phyloP scores from a whole-genome alignment of 1,284 basidiomycete species.

The Moesziomyces antarcticus region DNA sequence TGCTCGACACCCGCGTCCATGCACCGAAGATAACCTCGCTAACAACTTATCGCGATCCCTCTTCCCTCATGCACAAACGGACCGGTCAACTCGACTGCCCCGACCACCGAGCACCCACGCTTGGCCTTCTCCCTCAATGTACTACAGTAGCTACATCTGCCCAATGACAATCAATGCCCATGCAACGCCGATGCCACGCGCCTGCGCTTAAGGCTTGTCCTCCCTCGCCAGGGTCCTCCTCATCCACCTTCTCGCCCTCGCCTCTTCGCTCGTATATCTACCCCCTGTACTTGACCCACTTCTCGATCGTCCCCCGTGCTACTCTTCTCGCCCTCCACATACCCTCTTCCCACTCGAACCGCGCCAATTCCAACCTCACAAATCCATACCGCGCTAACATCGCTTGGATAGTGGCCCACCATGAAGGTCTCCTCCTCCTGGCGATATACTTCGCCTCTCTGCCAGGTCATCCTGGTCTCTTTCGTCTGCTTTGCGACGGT shows the following conservation, averaged over 20 bases:
- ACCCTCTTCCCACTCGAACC: not conserved
- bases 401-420: not conserved
- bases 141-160: not conserved
- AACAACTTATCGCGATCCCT: slow-evolving; percentile 1
- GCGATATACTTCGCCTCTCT: slow-evolving; percentile 37
- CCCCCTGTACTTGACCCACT: not conserved
- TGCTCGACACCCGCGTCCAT: not conserved
- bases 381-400: not conserved
- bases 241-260: not conserved
- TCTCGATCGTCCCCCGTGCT: no score
- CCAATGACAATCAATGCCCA: not conserved
- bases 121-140: not conserved
- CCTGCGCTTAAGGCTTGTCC: not conserved
- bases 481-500: slow-evolving; percentile 32
- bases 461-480: slow-evolving; percentile 33
- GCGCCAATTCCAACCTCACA: not conserved
- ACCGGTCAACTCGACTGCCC: slow-evolving; percentile 15
- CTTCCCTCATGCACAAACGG: slow-evolving; percentile 22
- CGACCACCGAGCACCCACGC: slow-evolving; percentile 3
- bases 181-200: not conserved
- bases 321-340: not conserved
- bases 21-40: not conserved
- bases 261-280: slow-evolving; percentile 19
- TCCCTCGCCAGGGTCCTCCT: not conserved
- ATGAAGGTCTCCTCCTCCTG: slow-evolving; percentile 33